A percentile compares a stretch with the other conserved stretches of the same genome.
phyloP scores from a whole-genome alignment of 352 stramenopile species.

The Globisporangium radiosum region DNA sequence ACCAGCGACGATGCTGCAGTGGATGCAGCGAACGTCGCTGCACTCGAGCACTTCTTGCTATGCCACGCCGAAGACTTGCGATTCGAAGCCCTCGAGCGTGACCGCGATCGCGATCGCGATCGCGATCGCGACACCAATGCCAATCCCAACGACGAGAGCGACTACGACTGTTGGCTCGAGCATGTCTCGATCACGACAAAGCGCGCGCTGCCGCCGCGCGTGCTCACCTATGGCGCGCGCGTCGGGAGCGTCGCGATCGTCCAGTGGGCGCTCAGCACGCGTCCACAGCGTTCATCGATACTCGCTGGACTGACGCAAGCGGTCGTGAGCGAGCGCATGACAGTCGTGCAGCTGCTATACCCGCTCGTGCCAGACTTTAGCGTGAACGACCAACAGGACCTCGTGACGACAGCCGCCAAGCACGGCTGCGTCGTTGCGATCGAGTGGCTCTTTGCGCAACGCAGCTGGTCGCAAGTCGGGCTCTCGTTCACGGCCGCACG shows the following conservation, averaged over 20 bases:
- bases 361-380: background rate
- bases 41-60: too few relatives aligned
- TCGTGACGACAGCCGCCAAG: background rate
- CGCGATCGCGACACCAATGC: too few relatives aligned
- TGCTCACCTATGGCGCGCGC: constrained; percentile 1
- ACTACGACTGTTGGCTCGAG: background rate
- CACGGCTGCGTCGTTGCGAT: constrained; percentile 1
- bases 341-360: background rate
- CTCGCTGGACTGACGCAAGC: background rate
- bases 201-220: background rate
- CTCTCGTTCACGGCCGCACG: background rate
- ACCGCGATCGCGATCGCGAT: too few relatives aligned
- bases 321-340: background rate
- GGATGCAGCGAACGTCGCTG: too few relatives aligned
- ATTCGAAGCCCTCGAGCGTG: too few relatives aligned
- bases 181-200: too few relatives aligned
- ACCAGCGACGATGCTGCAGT: too few relatives aligned
- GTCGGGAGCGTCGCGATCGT: constrained; percentile 1
- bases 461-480: background rate
- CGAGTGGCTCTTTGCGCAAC: constrained; percentile 2
- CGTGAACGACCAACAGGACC: constrained; percentile 2
- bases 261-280: constrained; percentile 1
- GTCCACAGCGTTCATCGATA: background rate
- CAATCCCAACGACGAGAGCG: background rate
- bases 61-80: too few relatives aligned